Evolutionary conservation across 208 protist genomes (phyloP), one percentile per base, ranked within the genome.

Genomic region (Trypanosoma avium): DNA sequence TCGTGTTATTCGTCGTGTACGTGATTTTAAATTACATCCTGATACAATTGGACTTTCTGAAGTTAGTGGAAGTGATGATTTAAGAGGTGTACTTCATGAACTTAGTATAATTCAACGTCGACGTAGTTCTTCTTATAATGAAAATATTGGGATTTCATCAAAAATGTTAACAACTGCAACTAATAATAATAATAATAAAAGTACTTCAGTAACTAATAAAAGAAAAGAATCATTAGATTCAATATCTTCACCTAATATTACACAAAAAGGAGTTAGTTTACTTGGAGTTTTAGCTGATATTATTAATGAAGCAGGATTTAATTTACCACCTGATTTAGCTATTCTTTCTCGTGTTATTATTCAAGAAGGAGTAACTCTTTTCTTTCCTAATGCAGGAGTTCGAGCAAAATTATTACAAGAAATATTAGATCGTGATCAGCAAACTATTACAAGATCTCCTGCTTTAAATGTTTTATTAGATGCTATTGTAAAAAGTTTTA

Each of bases 1-100:
- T 38, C 81, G 90, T 4, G 67, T 94, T 17, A 69, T 96, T 29
- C 77, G 80, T 9, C 75, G 84, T 10, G 84, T 79, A 2, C 70
- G 75, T 4, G 87, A 78, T 10, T 92, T 89, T 42, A 68, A 80
- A n/a, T 67, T 96, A 0, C 80, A 92, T 64, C 87, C 87, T 15
- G 73, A 79, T 24, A 71, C 84, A 17, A 57, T 91, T 35, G 81
- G 70, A 12, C 63, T 89, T 29, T 73, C 73, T 32, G 64, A 77
- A 38, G 60, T 75, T 6, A 54, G n/a, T 35, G 36, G 10, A 4
- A 29, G 19, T 22, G 57, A 70, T 45, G 68, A 64, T 5, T 12
- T 70, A 3, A 22, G 32, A n/a, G 55, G 36, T 21, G 17, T 75
- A 12, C 36, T 80, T 6, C 47, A 53, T 46, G 63, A 72, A 46